Evolutionary conservation across 78 protist species (phyloP).

Genomic region (Dictyostelium purpureum): DNA sequence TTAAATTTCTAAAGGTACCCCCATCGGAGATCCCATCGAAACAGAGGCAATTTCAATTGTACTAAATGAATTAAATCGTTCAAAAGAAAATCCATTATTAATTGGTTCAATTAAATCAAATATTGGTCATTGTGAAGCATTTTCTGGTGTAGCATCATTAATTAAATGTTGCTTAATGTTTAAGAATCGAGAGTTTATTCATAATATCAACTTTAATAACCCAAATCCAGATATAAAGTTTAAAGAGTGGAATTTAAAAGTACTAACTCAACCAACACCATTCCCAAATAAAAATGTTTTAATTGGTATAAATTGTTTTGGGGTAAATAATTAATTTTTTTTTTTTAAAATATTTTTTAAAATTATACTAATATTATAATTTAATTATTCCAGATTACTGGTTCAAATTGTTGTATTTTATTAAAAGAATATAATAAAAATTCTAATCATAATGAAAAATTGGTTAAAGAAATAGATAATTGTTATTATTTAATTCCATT

Average conservation of each 20-base stretch:
- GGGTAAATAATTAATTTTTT: too few relatives aligned
- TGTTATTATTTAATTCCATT: neutral
- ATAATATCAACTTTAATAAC: slow-evolving; percentile 35
- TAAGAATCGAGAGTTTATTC: slow-evolving; percentile 21
- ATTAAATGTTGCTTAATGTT: slow-evolving; percentile 53
- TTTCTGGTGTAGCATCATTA: slow-evolving; percentile 31
- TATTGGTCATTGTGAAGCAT: slow-evolving; percentile 74
- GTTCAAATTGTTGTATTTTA: slow-evolving; percentile 81
- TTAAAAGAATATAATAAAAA: neutral
- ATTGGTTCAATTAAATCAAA: neutral
- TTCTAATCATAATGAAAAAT: neutral
- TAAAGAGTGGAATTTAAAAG: slow-evolving; percentile 33
- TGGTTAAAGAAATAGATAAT: neutral
- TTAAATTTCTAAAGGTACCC: too few relatives aligned
- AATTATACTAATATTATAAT: too few relatives aligned
- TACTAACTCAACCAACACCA: slow-evolving; percentile 17
- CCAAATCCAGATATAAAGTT: slow-evolving; percentile 74
- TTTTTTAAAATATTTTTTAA: too few relatives aligned
- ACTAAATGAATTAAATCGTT: neutral
- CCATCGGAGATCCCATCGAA: slow-evolving; percentile 79
- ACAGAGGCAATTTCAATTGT: slow-evolving; percentile 27
- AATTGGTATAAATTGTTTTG: slow-evolving; percentile 16
- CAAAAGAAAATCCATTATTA: neutral
- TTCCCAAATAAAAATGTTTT: neutral
- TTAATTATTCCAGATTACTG: too few relatives aligned